These are phyloP conservation scores for Circinella minor DNA, from an alignment of 371 early-diverging fungal genomes.

Conservation along the genomic window DNA sequence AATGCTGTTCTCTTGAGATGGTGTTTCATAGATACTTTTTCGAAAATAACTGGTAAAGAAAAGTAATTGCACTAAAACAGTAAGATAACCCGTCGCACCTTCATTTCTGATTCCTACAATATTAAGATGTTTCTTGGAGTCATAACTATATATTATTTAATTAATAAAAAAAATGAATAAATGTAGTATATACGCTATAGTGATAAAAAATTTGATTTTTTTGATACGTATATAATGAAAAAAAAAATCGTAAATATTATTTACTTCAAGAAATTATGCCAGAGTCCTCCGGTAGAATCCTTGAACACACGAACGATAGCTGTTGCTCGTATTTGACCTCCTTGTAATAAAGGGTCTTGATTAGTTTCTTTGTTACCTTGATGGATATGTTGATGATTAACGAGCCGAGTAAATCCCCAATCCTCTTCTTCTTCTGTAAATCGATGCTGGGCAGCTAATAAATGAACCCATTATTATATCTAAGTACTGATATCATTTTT, in stretches of 20 bases:
- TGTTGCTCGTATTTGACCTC: constrained; percentile 69
- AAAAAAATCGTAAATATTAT: neutral
- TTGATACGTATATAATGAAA: too few species aligned
- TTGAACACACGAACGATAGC: constrained; percentile 81
- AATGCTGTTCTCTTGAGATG: constrained; percentile 85
- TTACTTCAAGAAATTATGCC: constrained; percentile 89
- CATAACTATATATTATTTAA: constrained; percentile 70
- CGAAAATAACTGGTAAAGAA: constrained; percentile 96
- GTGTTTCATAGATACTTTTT: constrained; percentile 87
- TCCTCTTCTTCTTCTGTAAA: constrained; percentile 75
- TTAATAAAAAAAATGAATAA: too few species aligned
- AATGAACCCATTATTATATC: too few species aligned
- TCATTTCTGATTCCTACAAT: constrained; percentile 96
- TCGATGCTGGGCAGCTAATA: constrained; percentile 79
- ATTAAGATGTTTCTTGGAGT: constrained; percentile 89
- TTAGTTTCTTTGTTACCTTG: constrained; percentile 10
- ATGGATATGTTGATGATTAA: constrained; percentile 59
- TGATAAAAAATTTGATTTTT: too few species aligned
- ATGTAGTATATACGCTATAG: too few species aligned
- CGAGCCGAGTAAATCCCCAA: constrained; percentile 92
- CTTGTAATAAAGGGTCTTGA: constrained; percentile 49
- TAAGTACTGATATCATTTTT: too few species aligned
- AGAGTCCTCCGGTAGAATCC: constrained; percentile 90
- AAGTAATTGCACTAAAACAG: constrained; percentile 96
- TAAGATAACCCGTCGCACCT: constrained; percentile 98